Evolutionary conservation across 805 yeast species (phyloP).

Genomic region (Starmerella scarabaei): DNA sequence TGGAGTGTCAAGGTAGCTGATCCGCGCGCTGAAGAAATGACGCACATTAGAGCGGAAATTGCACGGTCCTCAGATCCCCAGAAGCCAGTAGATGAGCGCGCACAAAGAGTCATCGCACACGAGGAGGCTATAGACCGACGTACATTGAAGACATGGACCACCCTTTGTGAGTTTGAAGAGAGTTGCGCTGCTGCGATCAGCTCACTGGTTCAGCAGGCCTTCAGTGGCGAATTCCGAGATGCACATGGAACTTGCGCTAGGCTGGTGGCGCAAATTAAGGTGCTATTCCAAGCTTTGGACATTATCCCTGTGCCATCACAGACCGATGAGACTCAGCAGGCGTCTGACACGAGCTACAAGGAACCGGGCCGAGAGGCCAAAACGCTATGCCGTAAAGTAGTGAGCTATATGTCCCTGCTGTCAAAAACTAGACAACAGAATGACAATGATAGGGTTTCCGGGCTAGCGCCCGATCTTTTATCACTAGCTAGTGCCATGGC

Average conservation of each 20-base stretch:
- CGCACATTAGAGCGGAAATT: conserved; percentile 6
- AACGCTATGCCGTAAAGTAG: conserved; percentile 74
- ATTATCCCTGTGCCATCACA: conserved; percentile 7
- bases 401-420: conserved; percentile 73
- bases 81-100: conserved; percentile 14
- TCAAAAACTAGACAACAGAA: conserved; percentile 39
- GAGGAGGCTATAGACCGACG: conserved; percentile 55
- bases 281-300: conserved; percentile 67
- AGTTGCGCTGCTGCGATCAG: conserved; percentile 78
- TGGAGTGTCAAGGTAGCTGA: conserved; percentile 75
- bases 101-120: conserved; percentile 21
- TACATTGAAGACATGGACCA: conserved; percentile 63
- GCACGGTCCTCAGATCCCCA: conserved; percentile 3
- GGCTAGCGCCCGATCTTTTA: conserved; percentile 35
- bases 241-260: conserved; percentile 62
- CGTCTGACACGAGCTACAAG: not conserved
- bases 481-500: conserved; percentile 83
- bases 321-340: not conserved
- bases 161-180: conserved; percentile 80
- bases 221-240: conserved; percentile 51
- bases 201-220: conserved; percentile 77
- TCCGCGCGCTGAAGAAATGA: conserved; percentile 6
- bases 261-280: conserved; percentile 59
- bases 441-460: conserved; percentile 13
- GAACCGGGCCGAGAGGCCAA: conserved; percentile 52